Base-by-base conservation (phyloP, 495 filamentous ascomycete species). In the Tuber calosporum region DNA sequence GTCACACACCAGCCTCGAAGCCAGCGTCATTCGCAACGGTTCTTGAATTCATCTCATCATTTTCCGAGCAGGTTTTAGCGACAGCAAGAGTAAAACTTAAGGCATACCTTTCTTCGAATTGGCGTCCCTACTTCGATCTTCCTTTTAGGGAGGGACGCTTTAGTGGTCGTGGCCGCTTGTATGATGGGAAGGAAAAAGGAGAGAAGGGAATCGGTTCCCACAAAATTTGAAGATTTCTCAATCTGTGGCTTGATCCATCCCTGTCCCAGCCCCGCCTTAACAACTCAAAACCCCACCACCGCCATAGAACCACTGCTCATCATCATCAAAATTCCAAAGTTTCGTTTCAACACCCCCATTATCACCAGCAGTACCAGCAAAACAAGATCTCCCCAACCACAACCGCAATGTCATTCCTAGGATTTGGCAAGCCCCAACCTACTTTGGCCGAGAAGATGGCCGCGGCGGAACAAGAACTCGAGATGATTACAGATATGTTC, bases 401-500 rank as follows among this genome's bases (percentile, higher is more conserved):
- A 34, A 66, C 22, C 58, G 40, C 73, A 83, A 95, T 98, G 94
- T 97, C 93, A 77, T 96, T 97, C 87, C 91, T 99, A 80, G 88
- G 88, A 74, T 90, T 97, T 84, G 87, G 89, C 77, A 83, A 86
- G 68, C 91, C 93, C 70, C 93, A 97, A 84, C 92, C 93, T 82
- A 90, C 93, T 79, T 97, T 93, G 78, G 95, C 91, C 79, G 89
- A 97, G 86, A 98, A 98, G 87, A 94, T 99, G 82, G 90, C 92
- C 74, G 90, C 92, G 72, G 93, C 96, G 74, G 93, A 98, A 85
- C 91, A 91, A 73, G 95, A 99, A 86, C 85, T 93, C 82, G 95
- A 97, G 83, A 93, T 97, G 85, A 86, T 97, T 48, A 91, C 93
- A 62, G 93, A 97, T 83, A 97, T 97, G 92, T 96, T 96, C 88